Evolutionary conservation across 495 filamentous ascomycete genomes (phyloP).

Genomic region (Penicillium salamii): DNA sequence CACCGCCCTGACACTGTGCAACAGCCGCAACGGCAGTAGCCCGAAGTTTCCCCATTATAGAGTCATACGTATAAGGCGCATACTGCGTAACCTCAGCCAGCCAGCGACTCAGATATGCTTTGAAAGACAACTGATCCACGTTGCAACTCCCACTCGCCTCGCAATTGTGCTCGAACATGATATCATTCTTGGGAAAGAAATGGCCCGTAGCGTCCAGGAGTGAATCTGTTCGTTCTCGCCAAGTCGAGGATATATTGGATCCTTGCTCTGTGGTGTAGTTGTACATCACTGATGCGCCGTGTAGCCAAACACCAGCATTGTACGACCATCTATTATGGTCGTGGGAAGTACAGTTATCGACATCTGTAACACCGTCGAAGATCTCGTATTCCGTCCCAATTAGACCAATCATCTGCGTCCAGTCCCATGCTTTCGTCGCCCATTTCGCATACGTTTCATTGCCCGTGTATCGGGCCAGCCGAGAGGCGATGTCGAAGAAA

Average conservation of each 20-base stretch:
- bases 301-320: slow-evolving; percentile 13
- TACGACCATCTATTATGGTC: slow-evolving; percentile 14
- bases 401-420: slow-evolving; percentile 56
- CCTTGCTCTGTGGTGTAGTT: slow-evolving; percentile 29
- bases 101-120: slow-evolving; percentile 45
- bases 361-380: slow-evolving; percentile 58
- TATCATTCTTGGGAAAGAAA: slow-evolving; percentile 51
- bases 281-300: slow-evolving; percentile 19
- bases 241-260: slow-evolving; percentile 30
- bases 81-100: slow-evolving; percentile 36
- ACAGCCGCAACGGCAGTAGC: slow-evolving; percentile 37
- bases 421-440: slow-evolving; percentile 68
- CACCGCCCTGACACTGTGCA: slow-evolving; percentile 31
- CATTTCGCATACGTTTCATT: slow-evolving; percentile 71
- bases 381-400: slow-evolving; percentile 55
- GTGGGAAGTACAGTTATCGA: slow-evolving; percentile 27
- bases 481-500: slow-evolving; percentile 72
- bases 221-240: slow-evolving; percentile 50
- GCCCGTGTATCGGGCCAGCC: slow-evolving; percentile 68
- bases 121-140: slow-evolving; percentile 41
- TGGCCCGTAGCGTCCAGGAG: slow-evolving; percentile 51
- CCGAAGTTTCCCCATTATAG: slow-evolving; percentile 24
- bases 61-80: slow-evolving; percentile 32
- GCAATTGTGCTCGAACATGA: slow-evolving; percentile 42
- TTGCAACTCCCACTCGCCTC: slow-evolving; percentile 35